Percentiles rank a stretch among this genome's conserved stretches.
Evolutionary conservation across 2,329 filamentous ascomycete species (phyloP).

Genomic region (Pestalotiopsis sp.): DNA sequence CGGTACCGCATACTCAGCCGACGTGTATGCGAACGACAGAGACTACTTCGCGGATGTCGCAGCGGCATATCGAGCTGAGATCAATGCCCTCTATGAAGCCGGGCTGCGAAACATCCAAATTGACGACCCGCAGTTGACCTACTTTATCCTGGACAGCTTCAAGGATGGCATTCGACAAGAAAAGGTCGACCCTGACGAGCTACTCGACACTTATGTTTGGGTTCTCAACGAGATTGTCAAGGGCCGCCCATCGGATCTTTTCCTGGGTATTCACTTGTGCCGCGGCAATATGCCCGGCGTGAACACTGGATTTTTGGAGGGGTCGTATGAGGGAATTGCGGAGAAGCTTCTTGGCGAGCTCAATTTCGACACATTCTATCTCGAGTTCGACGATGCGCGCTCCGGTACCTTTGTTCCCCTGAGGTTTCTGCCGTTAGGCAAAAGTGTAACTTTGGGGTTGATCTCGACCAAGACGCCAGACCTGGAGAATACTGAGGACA

Average conservation of each 20-base stretch:
- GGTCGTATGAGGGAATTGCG: constrained; percentile 53
- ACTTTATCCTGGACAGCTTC: constrained; percentile 62
- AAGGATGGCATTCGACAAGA: constrained; percentile 58
- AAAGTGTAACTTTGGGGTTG: constrained; percentile 53
- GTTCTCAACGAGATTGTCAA: constrained; percentile 63
- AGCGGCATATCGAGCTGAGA: constrained; percentile 52
- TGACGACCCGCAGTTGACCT: constrained; percentile 57
- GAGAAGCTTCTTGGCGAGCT: constrained; percentile 50
- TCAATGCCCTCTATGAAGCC: constrained; percentile 53
- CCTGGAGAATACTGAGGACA: constrained; percentile 46
- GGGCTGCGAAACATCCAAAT: constrained; percentile 56
- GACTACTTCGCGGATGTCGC: constrained; percentile 58
- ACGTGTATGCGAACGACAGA: constrained; percentile 51
- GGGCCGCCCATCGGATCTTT: constrained; percentile 56
- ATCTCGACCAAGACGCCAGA: constrained; percentile 51
- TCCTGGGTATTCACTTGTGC: constrained; percentile 65
- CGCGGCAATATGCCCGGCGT: constrained; percentile 48
- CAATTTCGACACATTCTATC: constrained; percentile 54
- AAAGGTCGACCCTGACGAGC: constrained; percentile 50
- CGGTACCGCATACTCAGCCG: constrained; percentile 47
- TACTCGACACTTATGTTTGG: constrained; percentile 63
- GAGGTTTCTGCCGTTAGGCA: constrained; percentile 47
- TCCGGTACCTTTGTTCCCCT: constrained; percentile 53
- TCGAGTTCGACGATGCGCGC: constrained; percentile 54
- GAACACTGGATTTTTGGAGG: constrained; percentile 48